A percentile compares a stretch with the other conserved stretches of the same genome.
phyloP scores from a whole-genome alignment of 371 early-diverging fungal species.

The Mortierella sp. region DNA sequence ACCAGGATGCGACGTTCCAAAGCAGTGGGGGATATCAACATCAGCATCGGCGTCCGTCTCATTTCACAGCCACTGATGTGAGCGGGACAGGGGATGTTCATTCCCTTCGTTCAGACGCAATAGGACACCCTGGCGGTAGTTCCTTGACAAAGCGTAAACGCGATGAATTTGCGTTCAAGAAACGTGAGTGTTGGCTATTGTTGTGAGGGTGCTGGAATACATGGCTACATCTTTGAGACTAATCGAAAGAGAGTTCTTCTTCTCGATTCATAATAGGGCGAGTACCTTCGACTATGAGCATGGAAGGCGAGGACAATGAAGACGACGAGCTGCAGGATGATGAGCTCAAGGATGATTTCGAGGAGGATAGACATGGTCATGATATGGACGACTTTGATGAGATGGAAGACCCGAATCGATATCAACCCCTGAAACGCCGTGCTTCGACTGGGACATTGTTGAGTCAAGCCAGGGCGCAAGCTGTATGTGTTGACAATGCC shows the following conservation, averaged over 20 bases:
- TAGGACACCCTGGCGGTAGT: background rate
- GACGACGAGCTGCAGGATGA: constrained; percentile 26
- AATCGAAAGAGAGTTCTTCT: too few relatives aligned
- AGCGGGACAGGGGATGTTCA: background rate
- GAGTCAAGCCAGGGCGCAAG: constrained; percentile 30
- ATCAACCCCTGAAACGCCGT: constrained; percentile 43
- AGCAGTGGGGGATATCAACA: constrained; percentile 1
- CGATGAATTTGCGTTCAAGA: constrained; percentile 27
- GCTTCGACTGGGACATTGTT: constrained; percentile 47
- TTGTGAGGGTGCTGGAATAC: background rate
- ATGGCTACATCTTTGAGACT: too few relatives aligned
- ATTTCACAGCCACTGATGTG: too few relatives aligned
- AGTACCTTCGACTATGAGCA: constrained; percentile 14
- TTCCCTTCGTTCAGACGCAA: constrained; percentile 2
- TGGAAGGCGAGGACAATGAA: constrained; percentile 33
- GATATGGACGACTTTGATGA: constrained; percentile 33
- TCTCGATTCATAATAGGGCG: constrained; percentile 21
- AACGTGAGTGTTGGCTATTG: constrained; percentile 16
- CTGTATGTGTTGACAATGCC: constrained; percentile 12
- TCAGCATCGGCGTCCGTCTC: background rate
- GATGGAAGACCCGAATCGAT: constrained; percentile 32
- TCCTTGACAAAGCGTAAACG: constrained; percentile 41
- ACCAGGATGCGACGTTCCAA: constrained; percentile 13
- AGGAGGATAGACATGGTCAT: constrained; percentile 9
- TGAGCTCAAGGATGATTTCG: constrained; percentile 29